Evolutionary conservation across 2,329 filamentous ascomycete species (phyloP), one percentile per base, ranked within the genome.

Genomic region (Colletotrichum sidae): DNA sequence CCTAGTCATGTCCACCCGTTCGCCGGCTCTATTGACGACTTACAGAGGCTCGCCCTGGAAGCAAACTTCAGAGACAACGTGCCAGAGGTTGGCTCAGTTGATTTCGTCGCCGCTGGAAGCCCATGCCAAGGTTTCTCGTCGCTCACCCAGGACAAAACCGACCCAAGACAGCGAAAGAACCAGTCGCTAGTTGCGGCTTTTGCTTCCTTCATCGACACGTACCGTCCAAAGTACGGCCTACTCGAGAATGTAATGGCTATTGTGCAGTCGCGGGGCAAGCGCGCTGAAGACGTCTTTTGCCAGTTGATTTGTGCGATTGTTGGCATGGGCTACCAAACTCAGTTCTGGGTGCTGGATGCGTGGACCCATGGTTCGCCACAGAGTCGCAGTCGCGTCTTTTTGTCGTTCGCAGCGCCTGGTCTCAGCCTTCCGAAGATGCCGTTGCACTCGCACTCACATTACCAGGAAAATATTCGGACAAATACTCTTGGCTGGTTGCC

Each of bases 141-240:
- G 0, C 75, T 92, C 1, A 94, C 94, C 6, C 70, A 69, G 0
- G 76, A 89, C 69, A 88, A 83, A 70, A 78, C 81, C 0, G 89
- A 84, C 2, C 72, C 80, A 0, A 58, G 79, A 4, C 90, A 91
- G 8, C 76, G 88, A 6, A 87, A 87, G 64, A 93, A 96, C 72
- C 90, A 91, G 39, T 94, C 92, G 0, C 85, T 96, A 37, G 86
- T 96, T 0, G 92, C 91, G 0, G 91, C 91, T 0, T 92, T 95
- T 42, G 89, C 89, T 0, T 88, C 92, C 0, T 92, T 86, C 65
- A 81, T 95, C 2, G 92, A 96, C 68, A 78, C 93, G 0, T 94
- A 92, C 69, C 85, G 90, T 0, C 92, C 93, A 0, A 82, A 86
- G n/a, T 95, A 92, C 72, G 91, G 89, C 0, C 69, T 95, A 0